Conservation (phyloP, 2,329 filamentous ascomycete genomes). For the Aureobasidium vineae region DNA sequence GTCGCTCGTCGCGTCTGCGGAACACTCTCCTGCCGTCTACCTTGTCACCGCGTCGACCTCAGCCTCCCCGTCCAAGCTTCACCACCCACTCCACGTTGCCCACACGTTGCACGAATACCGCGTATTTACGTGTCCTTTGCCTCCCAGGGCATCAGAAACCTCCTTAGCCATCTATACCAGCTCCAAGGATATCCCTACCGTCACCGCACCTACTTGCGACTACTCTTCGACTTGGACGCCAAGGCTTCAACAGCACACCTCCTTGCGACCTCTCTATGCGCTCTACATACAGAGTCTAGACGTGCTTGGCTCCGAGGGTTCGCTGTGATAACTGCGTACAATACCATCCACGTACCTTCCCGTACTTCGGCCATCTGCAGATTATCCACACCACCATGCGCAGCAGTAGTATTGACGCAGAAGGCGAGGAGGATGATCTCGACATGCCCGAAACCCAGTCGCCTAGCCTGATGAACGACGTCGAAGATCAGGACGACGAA, state of each 20-base stretch:
- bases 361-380: not conserved
- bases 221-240: not conserved
- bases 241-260: not conserved
- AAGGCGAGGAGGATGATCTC: constrained; percentile 37
- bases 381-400: constrained; percentile 10
- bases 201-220: not conserved
- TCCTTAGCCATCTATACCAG: not conserved
- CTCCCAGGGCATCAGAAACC: not conserved
- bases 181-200: not conserved
- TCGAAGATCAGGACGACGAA: constrained; percentile 48
- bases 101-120: not conserved
- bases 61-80: constrained; percentile 22
- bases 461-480: constrained; percentile 44
- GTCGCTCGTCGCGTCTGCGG: constrained; percentile 3
- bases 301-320: not conserved
- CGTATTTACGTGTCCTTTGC: constrained; percentile 20
- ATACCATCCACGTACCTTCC: not conserved
- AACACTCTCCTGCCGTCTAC: not conserved
- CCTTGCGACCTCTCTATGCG: constrained; percentile 6
- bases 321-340: not conserved
- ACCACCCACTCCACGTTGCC: not conserved
- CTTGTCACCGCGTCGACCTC: constrained; percentile 16
- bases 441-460: constrained; percentile 37
- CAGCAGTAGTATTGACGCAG: constrained; percentile 27
- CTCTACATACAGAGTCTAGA: not conserved